Evolutionary conservation across 192 early-diverging fungal species (phyloP).

Genomic region (Backusella tuberculispora): DNA sequence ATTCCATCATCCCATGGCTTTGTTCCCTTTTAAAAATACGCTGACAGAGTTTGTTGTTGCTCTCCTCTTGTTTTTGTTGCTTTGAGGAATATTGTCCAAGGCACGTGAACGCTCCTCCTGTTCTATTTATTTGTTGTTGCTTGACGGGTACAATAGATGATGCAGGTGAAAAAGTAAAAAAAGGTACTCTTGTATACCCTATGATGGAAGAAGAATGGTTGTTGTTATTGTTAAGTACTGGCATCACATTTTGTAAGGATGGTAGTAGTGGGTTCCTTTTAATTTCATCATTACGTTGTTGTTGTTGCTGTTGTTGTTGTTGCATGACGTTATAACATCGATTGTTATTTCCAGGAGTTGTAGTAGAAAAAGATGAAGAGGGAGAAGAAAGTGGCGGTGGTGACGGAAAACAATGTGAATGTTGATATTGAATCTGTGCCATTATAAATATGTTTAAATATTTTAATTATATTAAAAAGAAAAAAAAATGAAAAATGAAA

Average conservation of each 20-base stretch:
- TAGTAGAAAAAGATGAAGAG: not conserved
- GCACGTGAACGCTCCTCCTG: not conserved
- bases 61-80: not conserved
- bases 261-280: not conserved
- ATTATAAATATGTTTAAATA: not conserved
- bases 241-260: not conserved
- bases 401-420: constrained; percentile 1
- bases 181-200: not conserved
- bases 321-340: constrained; percentile 2
- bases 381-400: not conserved
- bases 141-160: constrained; percentile 8
- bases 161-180: constrained; percentile 9
- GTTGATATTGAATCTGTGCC: constrained; percentile 8
- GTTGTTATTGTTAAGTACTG: not conserved
- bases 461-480: not conserved
- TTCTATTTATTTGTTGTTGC: not conserved
- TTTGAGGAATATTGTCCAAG: not conserved
- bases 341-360: constrained; percentile 6
- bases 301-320: not conserved
- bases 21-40: not conserved
- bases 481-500: not conserved
- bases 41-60: not conserved
- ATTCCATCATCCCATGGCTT: not conserved
- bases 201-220: not conserved
- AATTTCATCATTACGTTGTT: not conserved